Conservation (phyloP, 257 asterid genomes). For the Capsicum baccatum region DNA sequence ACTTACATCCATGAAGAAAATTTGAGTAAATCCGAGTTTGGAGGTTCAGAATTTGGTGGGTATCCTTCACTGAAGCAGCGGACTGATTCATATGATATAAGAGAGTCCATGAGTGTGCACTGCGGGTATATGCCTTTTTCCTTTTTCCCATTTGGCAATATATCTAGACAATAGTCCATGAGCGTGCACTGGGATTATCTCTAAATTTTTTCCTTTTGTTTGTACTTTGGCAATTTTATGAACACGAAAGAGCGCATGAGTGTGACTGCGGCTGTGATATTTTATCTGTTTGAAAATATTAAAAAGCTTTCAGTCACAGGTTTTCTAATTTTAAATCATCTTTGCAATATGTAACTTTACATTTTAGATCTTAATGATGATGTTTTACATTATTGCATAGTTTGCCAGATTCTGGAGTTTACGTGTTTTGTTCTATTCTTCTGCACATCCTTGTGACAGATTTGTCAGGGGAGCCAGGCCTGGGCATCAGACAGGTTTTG, state of each 20-base stretch:
- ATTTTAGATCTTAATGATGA: background rate
- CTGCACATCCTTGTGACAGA: conserved; percentile 41
- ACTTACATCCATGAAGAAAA: conserved; percentile 74
- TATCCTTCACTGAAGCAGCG: conserved; percentile 80
- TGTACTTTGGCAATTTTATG: conserved; percentile 11
- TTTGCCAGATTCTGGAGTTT: background rate
- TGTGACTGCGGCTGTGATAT: background rate
- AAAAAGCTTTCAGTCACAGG: background rate
- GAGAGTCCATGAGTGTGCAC: conserved; percentile 82
- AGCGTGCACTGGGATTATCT: background rate
- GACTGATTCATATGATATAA: conserved; percentile 73
- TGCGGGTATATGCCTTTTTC: conserved; percentile 78
- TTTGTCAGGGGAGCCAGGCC: conserved; percentile 85
- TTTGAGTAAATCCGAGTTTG: conserved; percentile 71
- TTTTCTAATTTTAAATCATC: background rate
- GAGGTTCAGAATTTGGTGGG: conserved; percentile 95
- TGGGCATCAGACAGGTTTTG: conserved; percentile 81
- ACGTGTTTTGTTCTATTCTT: background rate
- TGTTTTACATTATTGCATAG: conserved; percentile 4
- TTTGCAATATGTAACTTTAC: background rate
- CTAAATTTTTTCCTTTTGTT: conserved; percentile 14
- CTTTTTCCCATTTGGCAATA: conserved; percentile 2
- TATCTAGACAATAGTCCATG: conserved; percentile 12
- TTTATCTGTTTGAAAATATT: conserved; percentile 8
- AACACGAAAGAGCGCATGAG: background rate